Conservation (phyloP, 2,329 filamentous ascomycete genomes). For the Fusarium foetens region DNA sequence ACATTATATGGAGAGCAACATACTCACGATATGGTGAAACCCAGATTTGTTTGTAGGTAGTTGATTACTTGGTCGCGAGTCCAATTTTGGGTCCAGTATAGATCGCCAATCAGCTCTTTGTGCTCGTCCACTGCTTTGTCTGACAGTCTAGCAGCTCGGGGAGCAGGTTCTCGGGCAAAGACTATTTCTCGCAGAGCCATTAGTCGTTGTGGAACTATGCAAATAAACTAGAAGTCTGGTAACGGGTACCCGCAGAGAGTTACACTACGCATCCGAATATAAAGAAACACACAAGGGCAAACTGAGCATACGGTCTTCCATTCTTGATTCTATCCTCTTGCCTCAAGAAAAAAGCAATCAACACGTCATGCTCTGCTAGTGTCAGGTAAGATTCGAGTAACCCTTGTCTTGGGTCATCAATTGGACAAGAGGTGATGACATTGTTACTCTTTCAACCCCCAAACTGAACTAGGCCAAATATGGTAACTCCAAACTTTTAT, state of each 20-base stretch:
- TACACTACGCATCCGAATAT: not conserved
- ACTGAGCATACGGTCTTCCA: rapidly evolving
- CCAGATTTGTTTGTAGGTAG: not conserved
- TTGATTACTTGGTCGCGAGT: not conserved
- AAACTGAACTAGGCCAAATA: not conserved
- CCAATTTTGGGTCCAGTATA: not conserved
- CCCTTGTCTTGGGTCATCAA: not conserved
- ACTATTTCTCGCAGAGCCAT: not conserved
- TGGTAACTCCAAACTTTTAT: not conserved
- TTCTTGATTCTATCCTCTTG: rapidly evolving
- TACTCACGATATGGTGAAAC: not conserved
- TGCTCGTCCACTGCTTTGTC: not conserved
- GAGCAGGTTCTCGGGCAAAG: not conserved
- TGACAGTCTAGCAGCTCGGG: not conserved
- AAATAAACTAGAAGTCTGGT: not conserved
- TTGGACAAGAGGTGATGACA: not conserved
- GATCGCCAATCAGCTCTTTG: not conserved
- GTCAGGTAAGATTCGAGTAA: not conserved
- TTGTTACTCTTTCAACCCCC: not conserved
- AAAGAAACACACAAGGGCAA: not conserved
- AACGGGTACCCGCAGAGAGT: not conserved
- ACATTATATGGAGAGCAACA: rapidly evolving
- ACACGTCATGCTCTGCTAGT: not conserved
- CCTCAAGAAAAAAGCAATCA: not conserved
- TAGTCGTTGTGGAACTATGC: not conserved